Base-by-base conservation (phyloP, 1,284 basidiomycete genomes). In the Singerocomus rubriflavus region DNA sequence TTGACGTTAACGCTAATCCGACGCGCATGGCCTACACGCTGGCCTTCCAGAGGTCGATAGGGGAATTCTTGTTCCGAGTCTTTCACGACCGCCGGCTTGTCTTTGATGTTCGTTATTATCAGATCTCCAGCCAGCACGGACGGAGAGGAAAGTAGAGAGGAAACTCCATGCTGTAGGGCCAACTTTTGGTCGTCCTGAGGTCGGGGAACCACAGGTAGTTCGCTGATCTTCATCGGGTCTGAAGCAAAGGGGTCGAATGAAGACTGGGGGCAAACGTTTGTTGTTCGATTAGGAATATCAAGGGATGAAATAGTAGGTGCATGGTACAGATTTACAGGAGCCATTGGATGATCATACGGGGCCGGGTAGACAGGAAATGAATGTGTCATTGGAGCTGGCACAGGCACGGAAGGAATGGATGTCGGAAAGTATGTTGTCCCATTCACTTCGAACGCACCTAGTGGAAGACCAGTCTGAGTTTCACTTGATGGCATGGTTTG, bases 1-100 rank as follows among this genome's bases (percentile, higher is more conserved):
- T 70, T 71, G 52, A 71, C 46, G 44, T 59, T 53, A 50, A 72
- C 60, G 26, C 66, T 72, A 52, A 72, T 66, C 29, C 70, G 65
- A 39, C 68, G 61, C 6, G 58, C 60, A 17, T 72, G 69, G 13
- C 70, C 69, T 1, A 62, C 52, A 9, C 46, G 54, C 48, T 66
- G 65, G 30, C 55, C 56, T 35, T 58, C 66, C 17, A 53, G 59
- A 34, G 66, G 65, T 14, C 40, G 54, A 46, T 67, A 67, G 4
- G 68, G 65, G 26, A 66, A 66, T n/a, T 59, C 59, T 29, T 58
- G 38, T 17, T 27, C 38, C 10, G 25, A 33, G 29, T 54, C 55
- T 12, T 47, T 34, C 10, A 33, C 32, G 14, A 32, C 42, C 44
- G 44, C 44, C 6, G 37, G 38, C 21, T 34, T 32, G 44, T 37